These are phyloP conservation scores for Backusella macrospora DNA, from an alignment of 192 early-diverging fungal species.

Conservation along the genomic window DNA sequence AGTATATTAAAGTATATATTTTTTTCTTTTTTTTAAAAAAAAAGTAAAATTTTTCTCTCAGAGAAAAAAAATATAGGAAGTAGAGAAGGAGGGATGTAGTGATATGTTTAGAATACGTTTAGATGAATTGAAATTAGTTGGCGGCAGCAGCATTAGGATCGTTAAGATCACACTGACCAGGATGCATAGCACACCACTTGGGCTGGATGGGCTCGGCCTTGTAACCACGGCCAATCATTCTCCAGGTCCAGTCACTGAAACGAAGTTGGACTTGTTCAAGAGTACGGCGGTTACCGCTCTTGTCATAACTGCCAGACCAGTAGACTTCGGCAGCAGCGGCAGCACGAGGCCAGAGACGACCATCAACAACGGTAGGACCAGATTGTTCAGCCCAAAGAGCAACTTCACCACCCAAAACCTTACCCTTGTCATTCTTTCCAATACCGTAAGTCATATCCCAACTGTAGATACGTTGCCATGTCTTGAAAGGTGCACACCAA, in stretches of 20 bases:
- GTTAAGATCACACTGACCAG: conserved; percentile 28
- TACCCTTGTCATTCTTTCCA: conserved; percentile 43
- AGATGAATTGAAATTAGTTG: not conserved
- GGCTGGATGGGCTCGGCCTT: conserved; percentile 61
- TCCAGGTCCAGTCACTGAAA: conserved; percentile 70
- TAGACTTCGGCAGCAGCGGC: conserved; percentile 67
- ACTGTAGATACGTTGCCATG: conserved; percentile 73
- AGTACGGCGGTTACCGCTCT: conserved; percentile 41
- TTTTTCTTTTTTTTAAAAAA: too few species aligned
- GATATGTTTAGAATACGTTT: not conserved
- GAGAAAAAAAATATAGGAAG: not conserved
- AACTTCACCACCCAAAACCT: conserved; percentile 71
- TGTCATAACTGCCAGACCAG: conserved; percentile 70
- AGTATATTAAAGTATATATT: not conserved
- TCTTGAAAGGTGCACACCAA: conserved; percentile 79
- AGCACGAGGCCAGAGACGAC: conserved; percentile 70
- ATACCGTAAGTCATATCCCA: conserved; percentile 66
- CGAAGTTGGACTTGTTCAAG: conserved; percentile 45
- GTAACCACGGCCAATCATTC: conserved; percentile 67
- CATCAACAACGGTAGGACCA: conserved; percentile 59
- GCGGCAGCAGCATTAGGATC: not conserved
- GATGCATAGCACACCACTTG: conserved; percentile 61
- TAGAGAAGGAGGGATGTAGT: not conserved
- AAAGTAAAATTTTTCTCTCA: not conserved
- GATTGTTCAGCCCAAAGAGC: conserved; percentile 74